phyloP scores from a whole-genome alignment of 129 eudicot species.

The Logfia minima region DNA sequence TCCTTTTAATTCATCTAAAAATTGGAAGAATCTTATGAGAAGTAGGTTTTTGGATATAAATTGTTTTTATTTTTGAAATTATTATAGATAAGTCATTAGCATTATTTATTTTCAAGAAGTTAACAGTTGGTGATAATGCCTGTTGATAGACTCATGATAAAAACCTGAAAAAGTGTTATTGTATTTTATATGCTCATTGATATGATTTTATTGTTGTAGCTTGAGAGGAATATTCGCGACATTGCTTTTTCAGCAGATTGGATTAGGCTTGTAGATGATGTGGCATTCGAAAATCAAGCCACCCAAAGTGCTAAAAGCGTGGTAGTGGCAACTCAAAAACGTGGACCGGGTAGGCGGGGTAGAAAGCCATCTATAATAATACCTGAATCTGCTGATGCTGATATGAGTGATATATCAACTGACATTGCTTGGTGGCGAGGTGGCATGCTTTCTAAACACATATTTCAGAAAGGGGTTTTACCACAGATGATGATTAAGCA shows the following conservation, averaged over 20 bases:
- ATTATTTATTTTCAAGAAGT: not conserved
- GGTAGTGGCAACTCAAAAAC: constrained; percentile 62
- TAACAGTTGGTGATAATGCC: not conserved
- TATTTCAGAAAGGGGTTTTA: constrained; percentile 65
- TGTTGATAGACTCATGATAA: not conserved
- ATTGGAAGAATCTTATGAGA: constrained; percentile 15
- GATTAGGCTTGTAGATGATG: constrained; percentile 65
- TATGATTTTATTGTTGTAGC: constrained; percentile 46
- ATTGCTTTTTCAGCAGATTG: constrained; percentile 83
- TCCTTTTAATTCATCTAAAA: not conserved
- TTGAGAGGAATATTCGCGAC: constrained; percentile 64
- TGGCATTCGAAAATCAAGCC: constrained; percentile 47
- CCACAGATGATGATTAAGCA: constrained; percentile 53
- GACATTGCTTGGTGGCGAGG: constrained; percentile 91
- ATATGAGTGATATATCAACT: constrained; percentile 39
- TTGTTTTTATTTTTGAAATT: not conserved
- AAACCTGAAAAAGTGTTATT: not conserved
- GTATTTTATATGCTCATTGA: constrained; percentile 13
- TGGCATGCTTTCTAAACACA: constrained; percentile 63
- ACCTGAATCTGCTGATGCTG: constrained; percentile 50
- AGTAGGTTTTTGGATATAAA: not conserved
- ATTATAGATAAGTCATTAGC: not conserved
- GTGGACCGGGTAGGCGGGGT: constrained; percentile 77
- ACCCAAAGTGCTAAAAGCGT: constrained; percentile 44
- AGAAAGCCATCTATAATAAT: constrained; percentile 45